Evolutionary conservation across 1,284 basidiomycete species (phyloP), one percentile per base, ranked within the genome.

Genomic region (Afroboletus lepidellus): DNA sequence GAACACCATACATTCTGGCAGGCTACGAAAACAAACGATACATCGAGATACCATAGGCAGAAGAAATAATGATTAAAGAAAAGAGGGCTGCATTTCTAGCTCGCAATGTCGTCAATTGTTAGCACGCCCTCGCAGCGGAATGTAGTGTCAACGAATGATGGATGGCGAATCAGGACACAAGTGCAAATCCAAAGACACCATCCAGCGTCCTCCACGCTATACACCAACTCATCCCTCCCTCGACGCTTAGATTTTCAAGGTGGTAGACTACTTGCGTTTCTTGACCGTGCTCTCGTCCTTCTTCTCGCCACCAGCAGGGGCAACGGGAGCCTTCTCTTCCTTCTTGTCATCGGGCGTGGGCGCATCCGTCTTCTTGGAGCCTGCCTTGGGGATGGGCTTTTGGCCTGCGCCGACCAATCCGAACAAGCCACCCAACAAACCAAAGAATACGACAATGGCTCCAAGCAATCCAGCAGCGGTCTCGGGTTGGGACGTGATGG

Each of bases 401-500:
- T 86, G 80, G 48, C 79, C 76, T 50, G 78, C 78, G 57, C 90
- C 87, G 68, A 92, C 79, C 64, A 94, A 74, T 52, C 92, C 87
- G 56, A 92, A 80, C 63, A 94, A 74, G 48, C 83, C 81, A 58
- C 84, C 88, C 60, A 97, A 72, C 82, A 95, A 85, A 54, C 87
- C 89, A 66, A 97, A 80, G 62, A 95, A 68, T 41, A 88, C 91
- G 63, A 94, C 77, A 49, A 91, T 62, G 46, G 80, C 82, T 55
- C 84, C 85, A 56, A 77, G 78, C 56, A 96, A 77, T 57, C 83
- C 88, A 49, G 80, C 88, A 62, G 86, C 92, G 52, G 90, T 91
- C 72, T 93, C 87, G 49, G 94, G 94, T 60, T 90, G 82, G 29
- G 84, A 76, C 77, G 87, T 88, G 78, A 93, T 80, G 15, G 92